A percentile compares a stretch with the other conserved stretches of the same genome.
Evolutionary conservation across 306 rosid species (phyloP).

Genomic region (Medicago lupulina): DNA sequence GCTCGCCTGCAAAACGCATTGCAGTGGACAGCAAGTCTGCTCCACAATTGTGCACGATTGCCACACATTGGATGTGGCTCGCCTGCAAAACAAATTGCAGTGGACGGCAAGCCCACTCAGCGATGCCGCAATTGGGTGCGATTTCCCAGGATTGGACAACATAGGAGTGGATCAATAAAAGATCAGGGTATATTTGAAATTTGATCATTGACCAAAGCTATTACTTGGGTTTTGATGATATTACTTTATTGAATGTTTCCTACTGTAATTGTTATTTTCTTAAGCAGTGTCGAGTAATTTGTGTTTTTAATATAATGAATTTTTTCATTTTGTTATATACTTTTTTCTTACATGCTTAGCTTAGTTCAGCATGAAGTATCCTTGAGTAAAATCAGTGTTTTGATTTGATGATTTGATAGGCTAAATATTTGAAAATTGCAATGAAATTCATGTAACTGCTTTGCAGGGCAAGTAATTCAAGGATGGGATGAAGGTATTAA

Average conservation of each 20-base stretch:
- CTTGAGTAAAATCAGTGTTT: neutral
- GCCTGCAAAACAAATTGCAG: neutral
- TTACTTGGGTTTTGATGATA: neutral
- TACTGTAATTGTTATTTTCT: neutral
- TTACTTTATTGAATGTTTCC: neutral
- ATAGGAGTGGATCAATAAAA: neutral
- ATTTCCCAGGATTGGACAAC: neutral
- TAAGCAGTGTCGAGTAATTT: neutral
- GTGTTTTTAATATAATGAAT: neutral
- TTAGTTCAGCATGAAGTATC: neutral
- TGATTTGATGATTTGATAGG: neutral
- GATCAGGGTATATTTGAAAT: neutral
- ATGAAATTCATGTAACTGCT: neutral
- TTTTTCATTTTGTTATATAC: neutral
- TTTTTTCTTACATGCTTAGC: neutral
- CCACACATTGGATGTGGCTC: neutral
- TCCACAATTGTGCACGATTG: neutral
- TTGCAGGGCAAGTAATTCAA: constrained; percentile 83
- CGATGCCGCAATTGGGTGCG: neutral
- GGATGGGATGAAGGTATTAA: constrained; percentile 96
- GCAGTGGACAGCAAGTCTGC: neutral
- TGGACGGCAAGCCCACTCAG: neutral
- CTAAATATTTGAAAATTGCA: neutral
- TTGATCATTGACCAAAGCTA: neutral
- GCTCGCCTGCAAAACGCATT: neutral